phyloP scores from a whole-genome alignment of 139 green algal genomes.

The Chlorella sorokiniana region DNA sequence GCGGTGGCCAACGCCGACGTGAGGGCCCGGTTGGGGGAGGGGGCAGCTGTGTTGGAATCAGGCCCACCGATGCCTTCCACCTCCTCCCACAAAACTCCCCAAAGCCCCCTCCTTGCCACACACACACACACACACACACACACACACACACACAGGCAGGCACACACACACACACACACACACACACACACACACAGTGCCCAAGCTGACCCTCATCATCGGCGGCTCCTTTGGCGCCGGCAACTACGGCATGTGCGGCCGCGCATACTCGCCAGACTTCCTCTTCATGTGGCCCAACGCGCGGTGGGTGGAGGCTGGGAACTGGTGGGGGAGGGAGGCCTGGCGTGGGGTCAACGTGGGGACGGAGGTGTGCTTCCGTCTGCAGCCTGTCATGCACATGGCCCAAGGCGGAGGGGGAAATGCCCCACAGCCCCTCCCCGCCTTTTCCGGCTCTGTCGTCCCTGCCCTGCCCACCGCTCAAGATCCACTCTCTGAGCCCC shows the following conservation, averaged over 20 bases:
- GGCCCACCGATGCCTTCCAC: not conserved
- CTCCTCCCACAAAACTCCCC: not conserved
- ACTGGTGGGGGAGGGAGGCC: not conserved
- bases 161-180: not conserved
- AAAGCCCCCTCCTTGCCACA: too few species aligned
- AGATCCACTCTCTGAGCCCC: too few species aligned
- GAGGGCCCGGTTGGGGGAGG: not conserved
- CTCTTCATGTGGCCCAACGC: conserved; percentile 96
- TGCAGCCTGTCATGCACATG: too few species aligned
- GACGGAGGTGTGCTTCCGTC: too few species aligned
- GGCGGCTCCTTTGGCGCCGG: conserved; percentile 91
- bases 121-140: not conserved
- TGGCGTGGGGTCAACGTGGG: too few species aligned
- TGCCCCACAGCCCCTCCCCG: too few species aligned
- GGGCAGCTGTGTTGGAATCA: not conserved
- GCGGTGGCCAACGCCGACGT: conserved; percentile 83
- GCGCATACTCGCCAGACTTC: conserved; percentile 91
- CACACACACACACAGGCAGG: not conserved
- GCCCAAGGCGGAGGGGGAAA: too few species aligned
- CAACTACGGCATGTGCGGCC: conserved; percentile 97
- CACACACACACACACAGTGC: conserved; percentile 66
- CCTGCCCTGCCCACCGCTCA: too few species aligned
- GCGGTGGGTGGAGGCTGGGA: not conserved
- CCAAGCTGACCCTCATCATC: conserved; percentile 90
- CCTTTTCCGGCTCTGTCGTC: too few species aligned